A percentile compares a stretch with the other conserved stretches of the same genome.
phyloP scores from a whole-genome alignment of 2,329 filamentous ascomycete genomes.

The Orbilia blumenaviensis region DNA sequence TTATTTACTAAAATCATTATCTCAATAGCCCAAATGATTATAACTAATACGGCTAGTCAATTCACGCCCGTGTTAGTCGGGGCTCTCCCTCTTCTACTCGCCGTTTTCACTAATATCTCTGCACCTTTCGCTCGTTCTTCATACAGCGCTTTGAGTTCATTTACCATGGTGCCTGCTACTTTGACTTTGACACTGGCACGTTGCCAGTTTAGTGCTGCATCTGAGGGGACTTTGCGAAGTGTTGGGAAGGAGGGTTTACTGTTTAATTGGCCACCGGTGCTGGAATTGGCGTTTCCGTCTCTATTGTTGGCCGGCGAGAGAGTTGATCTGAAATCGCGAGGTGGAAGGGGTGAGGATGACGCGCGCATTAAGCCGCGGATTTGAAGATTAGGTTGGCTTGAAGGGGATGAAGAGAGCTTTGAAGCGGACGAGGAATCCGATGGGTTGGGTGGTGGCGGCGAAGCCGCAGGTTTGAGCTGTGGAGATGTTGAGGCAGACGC shows the following conservation, averaged over 20 bases:
- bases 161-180: conserved; percentile 52
- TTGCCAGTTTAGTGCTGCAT: conserved; percentile 45
- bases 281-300: not conserved
- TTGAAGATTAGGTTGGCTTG: conserved; percentile 11
- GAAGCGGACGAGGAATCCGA: conserved; percentile 27
- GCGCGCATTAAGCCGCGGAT: conserved; percentile 46
- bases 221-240: conserved; percentile 42
- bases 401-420: conserved; percentile 31
- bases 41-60: conserved; percentile 49
- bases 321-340: conserved; percentile 39
- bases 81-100: conserved; percentile 53
- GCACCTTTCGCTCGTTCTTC: conserved; percentile 56
- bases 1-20: conserved; percentile 25
- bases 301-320: conserved; percentile 15
- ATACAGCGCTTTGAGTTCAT: conserved; percentile 56
- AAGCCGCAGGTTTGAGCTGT: not conserved
- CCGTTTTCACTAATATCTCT: conserved; percentile 55
- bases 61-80: conserved; percentile 24
- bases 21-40: conserved; percentile 39
- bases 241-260: conserved; percentile 39
- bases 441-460: conserved; percentile 2
- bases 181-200: conserved; percentile 33
- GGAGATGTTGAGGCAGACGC: conserved; percentile 1
- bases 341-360: conserved; percentile 38
- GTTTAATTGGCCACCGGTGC: not conserved